phyloP scores from a whole-genome alignment of 2,329 filamentous ascomycete genomes.

The Ophiostoma tasmaniense region DNA sequence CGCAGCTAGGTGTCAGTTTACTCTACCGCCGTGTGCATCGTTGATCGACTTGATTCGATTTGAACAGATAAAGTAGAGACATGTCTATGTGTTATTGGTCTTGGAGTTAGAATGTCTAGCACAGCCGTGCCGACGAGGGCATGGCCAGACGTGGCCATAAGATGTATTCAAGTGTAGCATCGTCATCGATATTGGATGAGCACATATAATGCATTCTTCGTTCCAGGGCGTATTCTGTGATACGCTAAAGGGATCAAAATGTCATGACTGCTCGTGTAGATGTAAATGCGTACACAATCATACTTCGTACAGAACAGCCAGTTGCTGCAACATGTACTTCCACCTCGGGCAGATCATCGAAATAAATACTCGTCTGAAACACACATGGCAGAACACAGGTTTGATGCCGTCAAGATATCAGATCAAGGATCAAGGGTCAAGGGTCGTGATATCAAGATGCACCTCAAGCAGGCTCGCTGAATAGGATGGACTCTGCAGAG shows the following conservation, averaged over 20 bases:
- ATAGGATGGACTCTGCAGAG: not conserved
- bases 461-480: not conserved
- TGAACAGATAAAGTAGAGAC: not conserved
- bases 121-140: not conserved
- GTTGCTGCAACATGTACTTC: no score
- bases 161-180: not conserved
- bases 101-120: not conserved
- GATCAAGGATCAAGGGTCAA: not conserved
- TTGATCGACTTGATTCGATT: not conserved
- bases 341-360: no score
- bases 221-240: not conserved
- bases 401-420: not conserved
- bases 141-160: not conserved
- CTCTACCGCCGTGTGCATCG: not conserved
- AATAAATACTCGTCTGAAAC: not conserved
- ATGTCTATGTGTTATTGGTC: not conserved
- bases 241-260: no score
- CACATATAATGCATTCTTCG: not conserved
- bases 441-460: not conserved
- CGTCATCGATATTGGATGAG: not conserved
- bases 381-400: not conserved
- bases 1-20: not conserved
- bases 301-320: no score
- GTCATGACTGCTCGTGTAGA: no score
- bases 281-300: no score